Evolutionary conservation across 192 early-diverging fungal genomes (phyloP).

Genomic region (Haplosporangium gracile): DNA sequence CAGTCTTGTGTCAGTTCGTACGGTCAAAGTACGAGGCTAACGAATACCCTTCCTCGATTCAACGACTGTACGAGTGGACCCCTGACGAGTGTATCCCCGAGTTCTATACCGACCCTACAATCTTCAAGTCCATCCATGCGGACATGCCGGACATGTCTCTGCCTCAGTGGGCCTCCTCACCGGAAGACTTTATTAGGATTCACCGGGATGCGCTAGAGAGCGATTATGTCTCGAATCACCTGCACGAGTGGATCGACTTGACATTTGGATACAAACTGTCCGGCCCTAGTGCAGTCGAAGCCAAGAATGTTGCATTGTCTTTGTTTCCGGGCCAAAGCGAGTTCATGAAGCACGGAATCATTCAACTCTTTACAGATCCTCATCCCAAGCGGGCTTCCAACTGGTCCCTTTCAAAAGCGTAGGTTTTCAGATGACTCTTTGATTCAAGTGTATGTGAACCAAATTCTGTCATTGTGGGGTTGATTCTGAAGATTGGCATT

Average conservation of each 20-base stretch:
- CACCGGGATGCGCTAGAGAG: conserved; percentile 83
- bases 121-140: conserved; percentile 73
- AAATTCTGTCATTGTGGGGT: background rate
- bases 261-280: conserved; percentile 90
- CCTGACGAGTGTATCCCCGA: conserved; percentile 84
- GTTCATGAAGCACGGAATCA: conserved; percentile 76
- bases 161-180: conserved; percentile 80
- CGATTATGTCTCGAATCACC: conserved; percentile 79
- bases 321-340: conserved; percentile 87
- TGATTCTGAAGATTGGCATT: background rate
- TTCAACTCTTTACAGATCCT: conserved; percentile 88
- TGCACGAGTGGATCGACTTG: conserved; percentile 92
- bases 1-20: conserved; percentile 76
- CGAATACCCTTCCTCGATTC: conserved; percentile 74
- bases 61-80: conserved; percentile 76
- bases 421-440: background rate
- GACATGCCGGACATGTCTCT: conserved; percentile 79
- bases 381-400: conserved; percentile 75
- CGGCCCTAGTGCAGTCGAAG: conserved; percentile 79
- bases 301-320: conserved; percentile 82
- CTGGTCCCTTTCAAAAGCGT: conserved; percentile 60
- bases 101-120: conserved; percentile 74
- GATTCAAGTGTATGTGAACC: background rate
- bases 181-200: conserved; percentile 86
- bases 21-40: conserved; percentile 77